These are phyloP conservation scores for Thuidium tamariscinum DNA, from an alignment of 225 moss, liverwort and hornwort species.

Conservation along the genomic window DNA sequence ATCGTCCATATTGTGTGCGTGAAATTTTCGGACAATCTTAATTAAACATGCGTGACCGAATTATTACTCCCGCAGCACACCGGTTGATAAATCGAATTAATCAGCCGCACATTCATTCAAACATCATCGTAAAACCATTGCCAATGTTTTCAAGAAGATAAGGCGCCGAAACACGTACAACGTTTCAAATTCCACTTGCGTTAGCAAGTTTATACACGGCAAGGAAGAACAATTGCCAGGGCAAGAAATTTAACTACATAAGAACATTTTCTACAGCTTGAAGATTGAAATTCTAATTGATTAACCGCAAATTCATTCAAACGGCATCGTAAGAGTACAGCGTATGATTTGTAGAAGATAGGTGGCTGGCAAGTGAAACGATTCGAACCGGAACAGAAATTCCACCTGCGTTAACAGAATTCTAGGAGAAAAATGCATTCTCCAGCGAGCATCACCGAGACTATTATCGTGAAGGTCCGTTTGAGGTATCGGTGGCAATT, in stretches of 20 bases:
- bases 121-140: background rate
- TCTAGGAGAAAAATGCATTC: no score
- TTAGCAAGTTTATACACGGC: no score
- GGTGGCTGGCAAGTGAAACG: no score
- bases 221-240: background rate
- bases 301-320: background rate
- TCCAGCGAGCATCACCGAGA: no score
- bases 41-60: background rate
- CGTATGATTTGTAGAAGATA: background rate
- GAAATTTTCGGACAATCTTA: background rate
- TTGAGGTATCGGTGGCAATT: no score
- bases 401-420: background rate
- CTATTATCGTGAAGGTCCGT: background rate
- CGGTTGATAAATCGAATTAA: background rate
- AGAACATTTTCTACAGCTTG: background rate
- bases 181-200: background rate
- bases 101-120: background rate
- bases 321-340: background rate
- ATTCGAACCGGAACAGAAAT: background rate
- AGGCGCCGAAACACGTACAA: background rate
- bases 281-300: background rate
- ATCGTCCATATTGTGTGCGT: background rate
- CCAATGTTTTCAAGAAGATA: background rate
- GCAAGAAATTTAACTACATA: background rate
- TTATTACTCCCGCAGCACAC: background rate